Conservation (phyloP, 2,329 filamentous ascomycete genomes). For the Aspergillus ochraceoroseus region DNA sequence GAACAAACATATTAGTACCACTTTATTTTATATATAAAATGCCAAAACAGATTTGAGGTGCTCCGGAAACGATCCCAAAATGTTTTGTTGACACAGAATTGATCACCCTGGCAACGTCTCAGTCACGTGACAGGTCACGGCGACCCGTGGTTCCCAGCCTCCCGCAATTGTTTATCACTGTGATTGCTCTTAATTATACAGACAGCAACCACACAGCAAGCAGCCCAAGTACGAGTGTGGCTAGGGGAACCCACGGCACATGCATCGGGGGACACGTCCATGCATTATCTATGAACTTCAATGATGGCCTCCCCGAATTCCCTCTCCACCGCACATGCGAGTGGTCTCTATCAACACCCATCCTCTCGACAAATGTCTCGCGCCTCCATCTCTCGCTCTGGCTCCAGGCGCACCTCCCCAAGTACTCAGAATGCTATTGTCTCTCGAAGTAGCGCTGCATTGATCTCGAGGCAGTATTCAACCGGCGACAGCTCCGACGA, state of each 20-base stretch:
- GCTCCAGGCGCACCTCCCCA: constrained; percentile 34
- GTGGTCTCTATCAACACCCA: constrained; percentile 33
- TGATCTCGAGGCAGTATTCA: constrained; percentile 33
- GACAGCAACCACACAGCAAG: constrained; percentile 16
- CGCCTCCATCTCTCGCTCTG: constrained; percentile 34
- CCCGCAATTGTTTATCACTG: constrained; percentile 17
- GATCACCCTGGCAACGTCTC: constrained; percentile 11
- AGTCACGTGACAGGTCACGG: constrained; percentile 10
- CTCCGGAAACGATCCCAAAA: too few species aligned
- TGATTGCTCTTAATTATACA: constrained; percentile 7
- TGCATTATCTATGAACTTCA: constrained; percentile 17
- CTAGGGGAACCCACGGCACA: constrained; percentile 12
- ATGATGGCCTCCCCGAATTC: constrained; percentile 39
- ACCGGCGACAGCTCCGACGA: constrained; percentile 88
- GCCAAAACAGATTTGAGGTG: too few species aligned
- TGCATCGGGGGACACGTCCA: constrained; percentile 19
- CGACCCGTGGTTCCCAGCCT: constrained; percentile 16
- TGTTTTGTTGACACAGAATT: constrained; percentile 7
- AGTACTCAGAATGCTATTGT: constrained; percentile 21
- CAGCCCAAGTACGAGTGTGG: constrained; percentile 9
- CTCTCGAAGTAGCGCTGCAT: constrained; percentile 20
- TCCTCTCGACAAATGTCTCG: constrained; percentile 38
- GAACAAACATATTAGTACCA: too few species aligned
- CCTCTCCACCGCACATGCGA: constrained; percentile 34
- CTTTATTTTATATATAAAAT: too few species aligned